Evolutionary conservation across 768 basidiomycete species (phyloP).

Genomic region (Pleurotus tuber-regium): DNA sequence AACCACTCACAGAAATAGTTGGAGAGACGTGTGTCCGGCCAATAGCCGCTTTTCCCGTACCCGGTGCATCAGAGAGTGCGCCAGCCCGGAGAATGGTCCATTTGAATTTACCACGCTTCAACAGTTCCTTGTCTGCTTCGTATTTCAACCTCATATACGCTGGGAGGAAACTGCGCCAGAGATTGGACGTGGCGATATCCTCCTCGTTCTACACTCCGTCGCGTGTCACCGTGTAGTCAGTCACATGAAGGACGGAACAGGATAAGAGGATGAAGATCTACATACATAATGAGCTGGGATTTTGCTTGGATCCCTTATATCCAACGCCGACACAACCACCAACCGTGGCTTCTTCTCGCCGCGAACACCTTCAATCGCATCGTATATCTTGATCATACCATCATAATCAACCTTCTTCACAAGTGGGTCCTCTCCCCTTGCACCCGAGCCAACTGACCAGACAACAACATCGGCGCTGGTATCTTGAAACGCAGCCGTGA

Average conservation of each 20-base stretch:
- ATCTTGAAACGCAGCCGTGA: slow-evolving; percentile 43
- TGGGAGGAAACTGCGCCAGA: slow-evolving; percentile 40
- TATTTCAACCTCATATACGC: slow-evolving; percentile 48
- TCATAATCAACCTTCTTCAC: slow-evolving; percentile 59
- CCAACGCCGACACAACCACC: slow-evolving; percentile 58
- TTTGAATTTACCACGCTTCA: slow-evolving; percentile 50
- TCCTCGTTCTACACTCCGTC: slow-evolving; percentile 38
- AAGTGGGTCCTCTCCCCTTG: slow-evolving; percentile 52
- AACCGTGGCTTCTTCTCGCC: slow-evolving; percentile 49
- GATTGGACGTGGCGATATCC: slow-evolving; percentile 40
- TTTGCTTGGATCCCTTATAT: slow-evolving; percentile 48
- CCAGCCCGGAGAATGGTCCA: slow-evolving; percentile 70
- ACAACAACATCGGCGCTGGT: slow-evolving; percentile 36
- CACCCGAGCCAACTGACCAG: slow-evolving; percentile 52
- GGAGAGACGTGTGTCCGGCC: slow-evolving; percentile 50
- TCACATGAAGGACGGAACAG: no score
- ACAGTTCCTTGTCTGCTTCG: slow-evolving; percentile 47
- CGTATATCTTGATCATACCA: slow-evolving; percentile 67
- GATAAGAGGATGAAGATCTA: no score
- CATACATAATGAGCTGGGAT: slow-evolving; percentile 53
- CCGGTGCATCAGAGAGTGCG: slow-evolving; percentile 44
- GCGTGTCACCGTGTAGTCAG: no score
- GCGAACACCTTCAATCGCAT: slow-evolving; percentile 56
- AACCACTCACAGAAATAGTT: slow-evolving; percentile 48
- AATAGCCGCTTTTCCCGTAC: slow-evolving; percentile 47